Percentiles rank a stretch among this genome's conserved stretches.
Evolutionary conservation across 2,329 filamentous ascomycete genomes (phyloP).

Genomic region (Seiridium cupressi): DNA sequence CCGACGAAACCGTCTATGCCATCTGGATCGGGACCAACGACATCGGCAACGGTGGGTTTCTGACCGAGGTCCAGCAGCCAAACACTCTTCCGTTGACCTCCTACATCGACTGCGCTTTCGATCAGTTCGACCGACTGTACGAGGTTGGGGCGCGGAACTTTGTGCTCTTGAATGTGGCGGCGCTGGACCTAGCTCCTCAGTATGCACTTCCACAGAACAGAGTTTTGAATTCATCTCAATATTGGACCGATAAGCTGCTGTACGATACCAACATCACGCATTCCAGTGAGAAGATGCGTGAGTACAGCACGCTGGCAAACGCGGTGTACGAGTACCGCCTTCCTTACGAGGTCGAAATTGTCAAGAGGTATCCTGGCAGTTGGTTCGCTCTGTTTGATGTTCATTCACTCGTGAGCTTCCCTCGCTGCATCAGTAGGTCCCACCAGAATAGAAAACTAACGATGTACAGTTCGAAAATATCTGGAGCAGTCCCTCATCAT

Average conservation of each 20-base stretch:
- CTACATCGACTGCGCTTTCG: constrained; percentile 55
- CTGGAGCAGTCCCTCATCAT: constrained; percentile 46
- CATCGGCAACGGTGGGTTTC: constrained; percentile 50
- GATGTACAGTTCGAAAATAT: constrained; percentile 47
- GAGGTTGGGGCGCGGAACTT: constrained; percentile 53
- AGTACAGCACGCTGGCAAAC: constrained; percentile 49
- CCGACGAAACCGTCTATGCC: constrained; percentile 54
- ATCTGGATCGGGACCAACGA: constrained; percentile 66
- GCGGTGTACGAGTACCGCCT: constrained; percentile 49
- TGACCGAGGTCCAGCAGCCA: constrained; percentile 49
- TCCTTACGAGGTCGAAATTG: constrained; percentile 40
- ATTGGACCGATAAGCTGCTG: constrained; percentile 40
- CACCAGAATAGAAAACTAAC: no score
- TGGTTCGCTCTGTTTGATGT: constrained; percentile 55
- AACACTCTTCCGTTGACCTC: constrained; percentile 46
- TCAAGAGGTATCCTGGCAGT: constrained; percentile 42
- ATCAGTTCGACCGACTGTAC: constrained; percentile 46
- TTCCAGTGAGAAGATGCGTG: constrained; percentile 48
- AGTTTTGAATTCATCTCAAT: constrained; percentile 40
- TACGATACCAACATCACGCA: constrained; percentile 44
- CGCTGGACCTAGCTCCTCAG: constrained; percentile 50
- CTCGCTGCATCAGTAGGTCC: no score
- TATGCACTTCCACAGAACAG: constrained; percentile 47
- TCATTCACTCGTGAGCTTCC: constrained; percentile 40
- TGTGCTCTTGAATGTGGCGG: constrained; percentile 54